Evolutionary conservation across 1,284 basidiomycete genomes (phyloP), one percentile per base, ranked within the genome.

Genomic region (Boletus sp.): DNA sequence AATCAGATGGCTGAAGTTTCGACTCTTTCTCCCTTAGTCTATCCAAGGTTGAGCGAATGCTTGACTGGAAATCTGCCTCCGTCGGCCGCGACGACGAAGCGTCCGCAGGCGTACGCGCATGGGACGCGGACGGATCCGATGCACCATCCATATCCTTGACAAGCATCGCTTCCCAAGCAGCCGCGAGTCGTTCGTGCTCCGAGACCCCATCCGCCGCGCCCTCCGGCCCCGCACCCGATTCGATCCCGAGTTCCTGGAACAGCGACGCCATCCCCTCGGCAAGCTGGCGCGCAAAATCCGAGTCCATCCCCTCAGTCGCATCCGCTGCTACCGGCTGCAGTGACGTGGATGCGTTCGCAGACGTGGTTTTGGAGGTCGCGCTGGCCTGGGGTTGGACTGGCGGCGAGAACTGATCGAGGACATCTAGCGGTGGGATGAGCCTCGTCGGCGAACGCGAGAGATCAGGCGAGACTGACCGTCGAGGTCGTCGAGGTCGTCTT

Each of bases 211-310:
- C 56, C 27, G 45, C 56, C 23, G 46, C 27, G 22, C 46, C 44
- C 19, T 30, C 37, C 16, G 55, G 59, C 41, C 27, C 57, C 23
- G 58, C 62, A 26, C 17, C 46, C 16, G 45, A 29, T n/a, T 69
- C 70, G 5, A 66, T 68, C 10, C 67, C 71, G 14, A 95, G 73
- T 59, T 84, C 85, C 17, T 76, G 75, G 74, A 96, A 81, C 38
- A 96, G 75, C n/a, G 72, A 73, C 63, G 92, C 89, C 92, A 97
- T 95, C 26, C 82, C 87, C 60, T 79, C 75, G 6, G 84, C 81
- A 37, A 96, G 74, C 61, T 90, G 84, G 68, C 52, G 65, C 62
- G 50, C 63, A 59, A 59, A 68, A 7, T 52, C 57, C 34, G 47
- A n/a, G 46, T 40, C 26, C 53, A 52, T 33, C 53, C 50, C 41